Base-by-base conservation (phyloP, 345 rosid genomes). In the Erysimum cheiranthoides region DNA sequence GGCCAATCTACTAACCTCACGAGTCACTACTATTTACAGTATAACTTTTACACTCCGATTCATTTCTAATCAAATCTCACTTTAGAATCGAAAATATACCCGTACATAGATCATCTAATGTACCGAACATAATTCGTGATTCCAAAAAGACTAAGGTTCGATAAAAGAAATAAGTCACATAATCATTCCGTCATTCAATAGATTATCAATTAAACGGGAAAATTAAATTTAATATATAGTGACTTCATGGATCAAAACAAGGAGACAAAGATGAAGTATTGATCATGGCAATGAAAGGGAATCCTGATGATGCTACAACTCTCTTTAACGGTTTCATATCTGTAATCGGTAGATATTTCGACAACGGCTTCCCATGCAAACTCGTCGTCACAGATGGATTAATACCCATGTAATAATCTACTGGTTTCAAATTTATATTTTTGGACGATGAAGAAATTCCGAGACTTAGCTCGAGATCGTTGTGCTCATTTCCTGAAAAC, bases 401-500 rank as follows among this genome's bases (percentile, higher is more conserved):
- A 5, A 34, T 8, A 18, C 10, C 46, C 57, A 32, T 57, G 16
- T 42, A 32, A 70, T 42, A 30, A 49, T 61, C 40, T 2, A 3
- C 3, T 0, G 17, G 39, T 51, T 51, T 50, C 39, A 27, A 7
- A 36, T 5, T 61, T 72, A 11, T 50, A 38, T 63, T 59, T 58
- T 80, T 61, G 4, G 74, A 43, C 2, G 92, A 71, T 70, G 89
- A 68, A 63, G 94, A 82, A 10, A 84, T 83, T 66, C 92, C 93
- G 66, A 90, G 82, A 81, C 84, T 90, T 73, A 92, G 82, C 72
- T 88, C 91, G 64, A 92, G 89, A 76, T 87, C 17, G n/a, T 30
- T 82, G 39, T 70, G 6, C 36, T 25, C 72, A 45, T 74, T 66
- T 74, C 66, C 78, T 74, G 72, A 46, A 32, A 60, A 71, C 17